phyloP scores from a whole-genome alignment of 2,329 filamentous ascomycete species.

The Stylonectria norvegica region DNA sequence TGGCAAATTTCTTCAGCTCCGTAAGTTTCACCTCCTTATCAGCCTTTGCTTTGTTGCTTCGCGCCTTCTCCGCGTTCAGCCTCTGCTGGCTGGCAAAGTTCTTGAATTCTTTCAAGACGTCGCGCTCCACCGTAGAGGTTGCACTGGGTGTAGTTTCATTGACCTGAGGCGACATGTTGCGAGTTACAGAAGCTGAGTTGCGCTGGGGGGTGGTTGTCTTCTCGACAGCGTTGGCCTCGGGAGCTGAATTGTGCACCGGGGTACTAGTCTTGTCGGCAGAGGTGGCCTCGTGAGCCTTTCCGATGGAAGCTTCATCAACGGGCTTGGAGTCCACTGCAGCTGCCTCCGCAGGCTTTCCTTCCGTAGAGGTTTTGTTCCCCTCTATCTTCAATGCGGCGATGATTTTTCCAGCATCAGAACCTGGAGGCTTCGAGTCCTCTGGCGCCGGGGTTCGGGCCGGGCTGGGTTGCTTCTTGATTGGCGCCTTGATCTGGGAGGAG shows the following conservation, averaged over 20 bases:
- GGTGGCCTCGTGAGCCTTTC: constrained; percentile 33
- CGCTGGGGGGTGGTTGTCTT: constrained; percentile 23
- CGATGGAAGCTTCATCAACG: constrained; percentile 29
- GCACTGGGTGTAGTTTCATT: constrained; percentile 49
- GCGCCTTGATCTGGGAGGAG: constrained; percentile 68
- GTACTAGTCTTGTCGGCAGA: constrained; percentile 23
- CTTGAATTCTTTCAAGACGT: constrained; percentile 62
- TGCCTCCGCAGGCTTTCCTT: constrained; percentile 28
- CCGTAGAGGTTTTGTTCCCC: constrained; percentile 6
- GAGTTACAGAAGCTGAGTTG: constrained; percentile 38
- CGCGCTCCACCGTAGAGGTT: constrained; percentile 58
- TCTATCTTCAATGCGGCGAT: constrained; percentile 13
- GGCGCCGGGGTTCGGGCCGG: constrained; percentile 11
- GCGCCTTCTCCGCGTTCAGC: constrained; percentile 52
- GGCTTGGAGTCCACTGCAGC: constrained; percentile 30
- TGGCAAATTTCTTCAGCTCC: constrained; percentile 91
- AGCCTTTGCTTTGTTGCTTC: constrained; percentile 56
- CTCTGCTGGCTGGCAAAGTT: constrained; percentile 58
- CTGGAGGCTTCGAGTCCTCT: constrained; percentile 26
- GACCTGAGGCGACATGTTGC: constrained; percentile 39
- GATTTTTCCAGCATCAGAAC: constrained; percentile 26
- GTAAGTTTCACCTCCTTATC: constrained; percentile 93
- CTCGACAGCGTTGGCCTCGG: constrained; percentile 28
- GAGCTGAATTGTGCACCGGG: constrained; percentile 32
- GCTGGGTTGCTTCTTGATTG: constrained; percentile 36